These are phyloP conservation scores for Camellia lanceoleosa DNA, from an alignment of 148 eudicot genomes.

Conservation along the genomic window DNA sequence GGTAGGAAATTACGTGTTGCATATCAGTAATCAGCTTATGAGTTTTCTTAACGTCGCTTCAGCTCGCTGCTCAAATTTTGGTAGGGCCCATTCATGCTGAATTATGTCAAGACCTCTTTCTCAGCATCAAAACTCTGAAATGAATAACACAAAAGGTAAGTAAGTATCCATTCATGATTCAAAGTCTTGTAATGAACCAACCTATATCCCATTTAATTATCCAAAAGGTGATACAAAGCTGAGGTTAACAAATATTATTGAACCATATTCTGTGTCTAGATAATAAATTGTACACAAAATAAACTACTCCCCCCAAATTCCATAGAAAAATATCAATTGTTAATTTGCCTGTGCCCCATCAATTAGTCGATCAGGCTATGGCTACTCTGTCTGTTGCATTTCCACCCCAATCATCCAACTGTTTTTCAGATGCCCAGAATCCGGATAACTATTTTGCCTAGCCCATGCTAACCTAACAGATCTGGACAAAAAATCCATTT, in stretches of 20 bases:
- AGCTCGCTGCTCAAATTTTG: slow-evolving; percentile 95
- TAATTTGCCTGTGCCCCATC: not conserved
- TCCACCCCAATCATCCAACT: no score
- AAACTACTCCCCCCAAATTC: not conserved
- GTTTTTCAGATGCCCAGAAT: not conserved
- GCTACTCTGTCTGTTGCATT: no score
- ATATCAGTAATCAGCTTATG: slow-evolving; percentile 22
- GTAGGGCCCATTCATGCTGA: slow-evolving; percentile 89
- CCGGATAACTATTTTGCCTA: not conserved
- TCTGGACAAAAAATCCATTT: not conserved
- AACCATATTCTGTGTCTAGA: not conserved
- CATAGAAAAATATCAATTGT: not conserved
- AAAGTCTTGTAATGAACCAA: not conserved
- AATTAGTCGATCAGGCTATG: not conserved
- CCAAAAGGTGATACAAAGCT: no score
- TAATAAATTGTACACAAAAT: no score
- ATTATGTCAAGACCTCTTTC: slow-evolving; percentile 81
- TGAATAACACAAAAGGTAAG: not conserved
- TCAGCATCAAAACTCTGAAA: slow-evolving; percentile 91
- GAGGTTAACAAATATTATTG: not conserved
- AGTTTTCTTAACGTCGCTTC: slow-evolving; percentile 80
- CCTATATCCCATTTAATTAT: no score
- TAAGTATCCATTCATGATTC: not conserved
- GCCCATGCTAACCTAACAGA: not conserved
- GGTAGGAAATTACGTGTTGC: not conserved